Percentiles rank a stretch among this genome's conserved stretches.
phyloP scores from a whole-genome alignment of 768 basidiomycete species.

The Suillus subluteus region DNA sequence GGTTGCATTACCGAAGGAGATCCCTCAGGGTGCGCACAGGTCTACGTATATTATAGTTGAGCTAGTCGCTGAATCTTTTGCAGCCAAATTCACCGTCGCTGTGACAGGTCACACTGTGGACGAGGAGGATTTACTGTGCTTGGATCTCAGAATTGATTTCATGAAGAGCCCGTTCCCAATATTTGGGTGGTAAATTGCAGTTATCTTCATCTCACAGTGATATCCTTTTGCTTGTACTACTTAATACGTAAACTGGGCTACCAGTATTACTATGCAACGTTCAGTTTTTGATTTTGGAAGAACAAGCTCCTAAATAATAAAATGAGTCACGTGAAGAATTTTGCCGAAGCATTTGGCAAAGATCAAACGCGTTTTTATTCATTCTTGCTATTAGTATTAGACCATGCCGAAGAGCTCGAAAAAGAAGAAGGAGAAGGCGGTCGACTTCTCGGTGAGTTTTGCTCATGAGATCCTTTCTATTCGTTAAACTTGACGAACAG shows the following conservation, averaged over 20 bases:
- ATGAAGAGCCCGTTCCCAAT: constrained; percentile 42
- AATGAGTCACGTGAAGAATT: constrained; percentile 10
- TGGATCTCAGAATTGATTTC: constrained; percentile 82
- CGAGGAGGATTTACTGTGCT: constrained; percentile 79
- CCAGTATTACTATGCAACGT: neutral
- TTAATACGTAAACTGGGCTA: neutral
- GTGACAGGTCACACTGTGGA: constrained; percentile 71
- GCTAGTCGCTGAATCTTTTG: constrained; percentile 13
- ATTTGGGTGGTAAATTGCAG: constrained; percentile 29
- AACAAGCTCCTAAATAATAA: neutral
- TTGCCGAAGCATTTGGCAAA: neutral
- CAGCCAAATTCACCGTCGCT: constrained; percentile 83
- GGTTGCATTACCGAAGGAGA: constrained; percentile 87
- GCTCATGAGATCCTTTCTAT: constrained; percentile 5
- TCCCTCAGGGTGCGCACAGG: constrained; percentile 66
- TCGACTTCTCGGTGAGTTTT: constrained; percentile 76
- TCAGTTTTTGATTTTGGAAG: neutral
- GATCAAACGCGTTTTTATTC: neutral
- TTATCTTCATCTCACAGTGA: neutral
- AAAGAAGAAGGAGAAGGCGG: constrained; percentile 84
- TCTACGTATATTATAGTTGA: constrained; percentile 3
- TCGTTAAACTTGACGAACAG: constrained; percentile 41
- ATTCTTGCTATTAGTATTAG: neutral
- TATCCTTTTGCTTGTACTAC: neutral
- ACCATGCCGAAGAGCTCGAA: constrained; percentile 85